Percentiles rank a stretch among this genome's conserved stretches.
phyloP scores from a whole-genome alignment of 345 rosid species.

The Populus simonii region DNA sequence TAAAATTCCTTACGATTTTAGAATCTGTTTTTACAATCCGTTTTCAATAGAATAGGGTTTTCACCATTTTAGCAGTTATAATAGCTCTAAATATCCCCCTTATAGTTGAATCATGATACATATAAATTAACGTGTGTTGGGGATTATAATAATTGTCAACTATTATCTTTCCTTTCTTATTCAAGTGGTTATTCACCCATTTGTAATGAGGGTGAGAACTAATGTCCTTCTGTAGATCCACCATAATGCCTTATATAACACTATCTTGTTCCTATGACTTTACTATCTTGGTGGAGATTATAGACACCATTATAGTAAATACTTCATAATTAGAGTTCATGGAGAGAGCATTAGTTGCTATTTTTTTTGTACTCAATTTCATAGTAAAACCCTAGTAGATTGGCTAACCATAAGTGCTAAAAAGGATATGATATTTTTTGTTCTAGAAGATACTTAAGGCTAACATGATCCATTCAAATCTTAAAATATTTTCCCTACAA shows the following conservation, averaged over 20 bases:
- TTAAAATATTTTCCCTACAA: not conserved
- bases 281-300: not conserved
- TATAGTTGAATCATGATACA: not conserved
- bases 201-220: not conserved
- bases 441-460: not conserved
- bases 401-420: not conserved
- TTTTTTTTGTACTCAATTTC: not conserved
- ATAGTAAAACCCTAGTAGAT: no score
- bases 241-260: not conserved
- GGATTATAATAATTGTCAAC: not conserved
- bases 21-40: no score
- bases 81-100: not conserved
- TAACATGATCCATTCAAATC: not conserved
- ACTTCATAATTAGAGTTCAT: no score
- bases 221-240: not conserved
- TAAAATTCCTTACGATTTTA: no score
- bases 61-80: not conserved
- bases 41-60: not conserved
- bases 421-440: not conserved
- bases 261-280: not conserved
- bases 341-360: no score
- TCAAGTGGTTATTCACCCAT: not conserved
- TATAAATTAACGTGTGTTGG: not conserved
- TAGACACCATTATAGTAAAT: not conserved
- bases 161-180: not conserved